Evolutionary conservation across 140 eudicot species (phyloP).

Genomic region (Cichorium intybus): DNA sequence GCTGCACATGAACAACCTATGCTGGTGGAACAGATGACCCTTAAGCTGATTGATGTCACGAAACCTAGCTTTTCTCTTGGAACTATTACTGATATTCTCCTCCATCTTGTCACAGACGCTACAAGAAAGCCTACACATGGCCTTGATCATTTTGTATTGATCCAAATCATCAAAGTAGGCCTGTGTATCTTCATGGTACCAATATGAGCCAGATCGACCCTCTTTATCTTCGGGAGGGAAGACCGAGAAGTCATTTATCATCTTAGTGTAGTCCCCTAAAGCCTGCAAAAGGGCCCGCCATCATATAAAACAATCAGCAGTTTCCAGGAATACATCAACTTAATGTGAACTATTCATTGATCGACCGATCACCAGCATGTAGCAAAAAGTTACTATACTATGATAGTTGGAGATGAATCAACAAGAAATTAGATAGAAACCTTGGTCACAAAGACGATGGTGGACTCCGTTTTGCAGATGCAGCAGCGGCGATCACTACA

Average conservation of each 20-base stretch:
- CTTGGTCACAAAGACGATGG: constrained; percentile 77
- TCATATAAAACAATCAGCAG: background rate
- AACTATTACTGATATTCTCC: constrained; percentile 43
- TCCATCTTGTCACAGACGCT: constrained; percentile 81
- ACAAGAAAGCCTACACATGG: constrained; percentile 96
- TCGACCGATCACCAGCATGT: background rate
- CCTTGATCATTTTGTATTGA: constrained; percentile 90
- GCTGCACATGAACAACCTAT: constrained; percentile 77
- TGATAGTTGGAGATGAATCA: background rate
- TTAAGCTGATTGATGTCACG: constrained; percentile 75
- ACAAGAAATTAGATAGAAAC: constrained; percentile 20
- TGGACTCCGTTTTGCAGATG: constrained; percentile 77
- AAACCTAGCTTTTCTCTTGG: constrained; percentile 68
- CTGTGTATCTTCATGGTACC: constrained; percentile 97
- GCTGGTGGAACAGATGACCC: constrained; percentile 81
- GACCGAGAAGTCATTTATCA: constrained; percentile 56
- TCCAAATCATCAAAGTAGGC: constrained; percentile 86
- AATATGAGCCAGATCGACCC: constrained; percentile 66
- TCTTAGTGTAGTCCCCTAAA: constrained; percentile 83
- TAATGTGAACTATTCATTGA: background rate
- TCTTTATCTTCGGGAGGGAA: constrained; percentile 65
- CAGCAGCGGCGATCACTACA: constrained; percentile 93
- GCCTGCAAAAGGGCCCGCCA: constrained; percentile 51
- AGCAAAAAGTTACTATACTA: background rate
- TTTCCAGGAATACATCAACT: background rate